phyloP scores from a whole-genome alignment of 2,329 filamentous ascomycete species.

The Fusarium fujikuroi region DNA sequence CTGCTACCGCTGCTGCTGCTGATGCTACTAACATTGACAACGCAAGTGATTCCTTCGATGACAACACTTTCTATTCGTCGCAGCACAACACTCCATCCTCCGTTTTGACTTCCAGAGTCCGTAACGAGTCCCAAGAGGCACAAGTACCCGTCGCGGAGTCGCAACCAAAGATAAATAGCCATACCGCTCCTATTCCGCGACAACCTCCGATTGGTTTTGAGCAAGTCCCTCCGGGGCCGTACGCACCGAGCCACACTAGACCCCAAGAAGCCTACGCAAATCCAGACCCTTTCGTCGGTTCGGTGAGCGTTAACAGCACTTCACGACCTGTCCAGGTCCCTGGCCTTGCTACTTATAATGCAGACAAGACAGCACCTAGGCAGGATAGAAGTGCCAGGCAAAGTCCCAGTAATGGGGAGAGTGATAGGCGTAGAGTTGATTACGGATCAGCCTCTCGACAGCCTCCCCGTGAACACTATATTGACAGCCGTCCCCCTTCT shows the following conservation, averaged over 20 bases:
- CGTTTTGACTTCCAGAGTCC: slow-evolving; percentile 60
- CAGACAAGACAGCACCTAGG: slow-evolving; percentile 20
- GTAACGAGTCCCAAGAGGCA: slow-evolving; percentile 55
- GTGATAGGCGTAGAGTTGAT: slow-evolving; percentile 25
- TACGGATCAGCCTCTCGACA: slow-evolving; percentile 24
- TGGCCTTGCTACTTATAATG: slow-evolving; percentile 47
- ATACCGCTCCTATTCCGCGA: slow-evolving; percentile 15
- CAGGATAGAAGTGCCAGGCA: slow-evolving; percentile 53
- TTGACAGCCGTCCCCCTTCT: slow-evolving; percentile 57
- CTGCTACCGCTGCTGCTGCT: slow-evolving; percentile 65
- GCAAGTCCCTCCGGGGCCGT: slow-evolving; percentile 10
- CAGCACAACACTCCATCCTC: slow-evolving; percentile 81
- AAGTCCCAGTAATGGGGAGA: slow-evolving; percentile 52
- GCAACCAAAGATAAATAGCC: slow-evolving; percentile 23
- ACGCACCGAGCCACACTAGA: slow-evolving; percentile 8
- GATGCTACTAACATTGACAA: slow-evolving; percentile 68
- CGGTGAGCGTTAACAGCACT: slow-evolving; percentile 22
- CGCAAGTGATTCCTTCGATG: slow-evolving; percentile 85
- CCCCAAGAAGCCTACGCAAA: slow-evolving; percentile 19
- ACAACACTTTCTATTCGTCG: slow-evolving; percentile 96
- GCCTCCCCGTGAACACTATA: slow-evolving; percentile 39
- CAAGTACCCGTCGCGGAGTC: slow-evolving; percentile 32
- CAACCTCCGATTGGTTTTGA: slow-evolving; percentile 11
- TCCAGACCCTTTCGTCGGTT: slow-evolving; percentile 1
- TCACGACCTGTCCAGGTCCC: slow-evolving; percentile 42